Percentiles rank a stretch among this genome's conserved stretches.
Conservation (phyloP, 345 rosid genomes). For the Eucalyptus pauciflora region DNA sequence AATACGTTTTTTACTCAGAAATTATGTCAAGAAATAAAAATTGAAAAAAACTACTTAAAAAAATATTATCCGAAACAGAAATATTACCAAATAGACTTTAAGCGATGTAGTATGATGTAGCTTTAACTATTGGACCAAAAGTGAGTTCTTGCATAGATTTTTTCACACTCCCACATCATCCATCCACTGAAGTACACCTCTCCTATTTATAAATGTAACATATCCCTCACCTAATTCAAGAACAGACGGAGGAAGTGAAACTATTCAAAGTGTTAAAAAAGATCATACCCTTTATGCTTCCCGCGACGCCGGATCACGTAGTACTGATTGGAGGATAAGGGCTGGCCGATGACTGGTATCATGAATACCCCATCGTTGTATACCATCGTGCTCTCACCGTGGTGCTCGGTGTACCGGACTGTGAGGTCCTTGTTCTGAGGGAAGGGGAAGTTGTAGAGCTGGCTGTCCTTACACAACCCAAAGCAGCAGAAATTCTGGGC, state of each 20-base stretch:
- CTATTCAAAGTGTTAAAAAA: not conserved
- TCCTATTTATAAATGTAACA: not conserved
- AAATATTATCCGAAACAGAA: fast-evolving
- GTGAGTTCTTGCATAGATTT: not conserved
- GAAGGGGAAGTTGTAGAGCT: conserved; percentile 14
- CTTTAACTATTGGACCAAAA: not conserved
- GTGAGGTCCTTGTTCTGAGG: conserved; percentile 33
- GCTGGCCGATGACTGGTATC: conserved; percentile 26
- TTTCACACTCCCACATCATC: not conserved
- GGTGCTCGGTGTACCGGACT: not conserved
- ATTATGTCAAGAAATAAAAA: too few species aligned
- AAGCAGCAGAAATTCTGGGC: conserved; percentile 12
- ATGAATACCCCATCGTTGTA: not conserved
- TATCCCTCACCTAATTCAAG: not conserved
- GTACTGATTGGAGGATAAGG: conserved; percentile 24
- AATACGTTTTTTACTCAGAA: fast-evolving
- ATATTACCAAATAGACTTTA: fast-evolving
- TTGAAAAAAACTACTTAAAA: too few species aligned
- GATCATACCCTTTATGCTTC: conserved; percentile 8
- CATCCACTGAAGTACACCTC: not conserved
- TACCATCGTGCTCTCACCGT: not conserved
- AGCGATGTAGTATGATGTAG: fast-evolving
- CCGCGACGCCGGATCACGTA: not conserved
- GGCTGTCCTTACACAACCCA: conserved; percentile 6
- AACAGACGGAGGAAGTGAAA: not conserved